Percentiles rank a stretch among this genome's conserved stretches.
phyloP scores from a whole-genome alignment of 768 basidiomycete genomes.

The Boletus rex-veris region DNA sequence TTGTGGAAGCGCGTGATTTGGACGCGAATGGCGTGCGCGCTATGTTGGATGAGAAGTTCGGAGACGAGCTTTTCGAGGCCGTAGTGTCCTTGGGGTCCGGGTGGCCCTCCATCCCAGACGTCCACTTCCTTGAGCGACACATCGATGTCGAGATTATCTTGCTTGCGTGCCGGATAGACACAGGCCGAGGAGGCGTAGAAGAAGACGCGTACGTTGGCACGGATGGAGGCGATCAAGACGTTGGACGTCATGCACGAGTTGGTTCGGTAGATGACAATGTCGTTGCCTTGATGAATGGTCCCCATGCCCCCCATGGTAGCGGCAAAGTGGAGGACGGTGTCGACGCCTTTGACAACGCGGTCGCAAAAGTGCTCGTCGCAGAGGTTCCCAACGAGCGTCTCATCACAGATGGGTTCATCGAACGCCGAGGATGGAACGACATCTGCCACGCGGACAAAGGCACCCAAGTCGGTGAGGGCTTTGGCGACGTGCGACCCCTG shows the following conservation, averaged over 20 bases:
- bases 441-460: slow-evolving; percentile 45
- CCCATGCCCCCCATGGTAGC: slow-evolving; percentile 69
- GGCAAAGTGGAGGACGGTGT: slow-evolving; percentile 53
- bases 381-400: slow-evolving; percentile 44
- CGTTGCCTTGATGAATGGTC: slow-evolving; percentile 50
- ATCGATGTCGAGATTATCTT: slow-evolving; percentile 31
- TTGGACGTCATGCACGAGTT: slow-evolving; percentile 52
- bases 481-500: slow-evolving; percentile 53
- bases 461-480: slow-evolving; percentile 31
- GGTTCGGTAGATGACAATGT: slow-evolving; percentile 44
- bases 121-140: slow-evolving; percentile 47
- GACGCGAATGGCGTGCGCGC: slow-evolving; percentile 33
- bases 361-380: slow-evolving; percentile 41
- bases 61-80: slow-evolving; percentile 55
- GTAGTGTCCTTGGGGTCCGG: slow-evolving; percentile 52
- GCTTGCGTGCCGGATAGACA: slow-evolving; percentile 49
- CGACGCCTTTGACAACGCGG: slow-evolving; percentile 37
- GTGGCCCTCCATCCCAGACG: slow-evolving; percentile 37
- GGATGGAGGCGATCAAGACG: slow-evolving; percentile 38
- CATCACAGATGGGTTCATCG: slow-evolving; percentile 26
- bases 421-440: slow-evolving; percentile 26
- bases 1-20: slow-evolving; percentile 58
- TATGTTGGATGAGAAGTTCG: slow-evolving; percentile 42
- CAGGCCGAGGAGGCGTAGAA: slow-evolving; percentile 60
- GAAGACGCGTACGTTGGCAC: slow-evolving; percentile 41